Conservation (phyloP, 345 rosid species). For the Cardamine occulta region DNA sequence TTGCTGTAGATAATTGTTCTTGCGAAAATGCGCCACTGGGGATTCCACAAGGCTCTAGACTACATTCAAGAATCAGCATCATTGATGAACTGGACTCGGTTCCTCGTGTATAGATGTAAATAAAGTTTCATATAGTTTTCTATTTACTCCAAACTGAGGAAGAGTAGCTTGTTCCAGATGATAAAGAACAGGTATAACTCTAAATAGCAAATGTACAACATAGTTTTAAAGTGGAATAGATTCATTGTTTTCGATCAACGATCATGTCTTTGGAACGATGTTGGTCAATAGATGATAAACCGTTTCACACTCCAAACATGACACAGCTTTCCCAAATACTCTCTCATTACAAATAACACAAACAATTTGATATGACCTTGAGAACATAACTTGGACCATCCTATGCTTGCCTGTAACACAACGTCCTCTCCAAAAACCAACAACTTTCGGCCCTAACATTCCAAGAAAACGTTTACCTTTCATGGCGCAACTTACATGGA, state of each 20-base stretch:
- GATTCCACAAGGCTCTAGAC: constrained; percentile 73
- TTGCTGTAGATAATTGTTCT: constrained; percentile 72
- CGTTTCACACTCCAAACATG: background rate
- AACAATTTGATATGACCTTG: background rate
- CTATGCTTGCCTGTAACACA: background rate
- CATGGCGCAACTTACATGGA: constrained; percentile 6
- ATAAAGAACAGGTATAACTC: background rate
- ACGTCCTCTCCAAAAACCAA: constrained; percentile 4
- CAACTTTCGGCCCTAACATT: background rate
- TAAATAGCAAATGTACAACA: background rate
- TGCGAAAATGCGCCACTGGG: constrained; percentile 79
- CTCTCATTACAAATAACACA: background rate
- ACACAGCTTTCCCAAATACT: background rate
- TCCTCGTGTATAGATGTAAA: background rate
- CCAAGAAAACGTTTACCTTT: constrained; percentile 10
- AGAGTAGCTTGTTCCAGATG: background rate
- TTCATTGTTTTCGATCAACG: too few species aligned
- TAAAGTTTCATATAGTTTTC: background rate
- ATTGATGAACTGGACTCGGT: constrained; percentile 30
- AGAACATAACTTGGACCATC: constrained; percentile 9
- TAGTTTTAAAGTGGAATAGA: background rate
- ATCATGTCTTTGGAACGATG: too few species aligned
- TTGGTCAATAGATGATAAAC: background rate
- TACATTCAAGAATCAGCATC: constrained; percentile 54
- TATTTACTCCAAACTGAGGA: background rate